Percentiles rank a stretch among this genome's conserved stretches.
Conservation (phyloP, 208 protist species). For the Balamuthia mandrillaris region DNA sequence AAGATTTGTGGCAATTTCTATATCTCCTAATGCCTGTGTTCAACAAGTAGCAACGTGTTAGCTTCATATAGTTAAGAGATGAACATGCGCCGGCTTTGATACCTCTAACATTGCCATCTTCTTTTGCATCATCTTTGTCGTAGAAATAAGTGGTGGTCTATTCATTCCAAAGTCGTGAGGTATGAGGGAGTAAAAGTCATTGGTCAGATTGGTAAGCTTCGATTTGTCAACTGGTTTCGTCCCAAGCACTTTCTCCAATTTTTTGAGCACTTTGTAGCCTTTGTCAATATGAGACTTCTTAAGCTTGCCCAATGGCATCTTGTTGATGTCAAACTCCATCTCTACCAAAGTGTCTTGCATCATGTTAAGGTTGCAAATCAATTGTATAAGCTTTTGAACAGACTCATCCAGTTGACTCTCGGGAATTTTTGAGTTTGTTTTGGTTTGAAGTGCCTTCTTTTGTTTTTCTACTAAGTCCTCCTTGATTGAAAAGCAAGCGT, state of each 20-base stretch:
- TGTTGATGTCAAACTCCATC: constrained; percentile 57
- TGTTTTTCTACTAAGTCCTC: constrained; percentile 36
- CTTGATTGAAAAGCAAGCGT: too few relatives aligned
- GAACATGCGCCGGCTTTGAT: background rate
- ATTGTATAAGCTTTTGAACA: constrained; percentile 32
- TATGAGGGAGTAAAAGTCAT: constrained; percentile 58
- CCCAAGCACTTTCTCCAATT: constrained; percentile 29
- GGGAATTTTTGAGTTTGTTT: background rate
- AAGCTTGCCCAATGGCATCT: constrained; percentile 64
- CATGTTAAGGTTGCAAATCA: constrained; percentile 47
- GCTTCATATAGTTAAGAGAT: background rate
- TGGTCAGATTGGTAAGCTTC: constrained; percentile 32
- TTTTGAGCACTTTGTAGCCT: constrained; percentile 41
- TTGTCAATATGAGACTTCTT: constrained; percentile 60
- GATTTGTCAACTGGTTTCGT: background rate
- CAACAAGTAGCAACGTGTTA: background rate
- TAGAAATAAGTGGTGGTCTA: constrained; percentile 38
- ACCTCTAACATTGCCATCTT: constrained; percentile 50
- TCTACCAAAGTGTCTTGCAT: constrained; percentile 38
- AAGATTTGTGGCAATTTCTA: constrained; percentile 38
- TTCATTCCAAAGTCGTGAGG: constrained; percentile 46
- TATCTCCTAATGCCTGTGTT: constrained; percentile 46
- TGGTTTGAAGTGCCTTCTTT: constrained; percentile 48
- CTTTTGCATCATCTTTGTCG: constrained; percentile 44
- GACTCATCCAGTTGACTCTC: background rate